These are phyloP conservation scores for Salicornia ramosissima DNA, from an alignment of 148 eudicot species.

Conservation along the genomic window DNA sequence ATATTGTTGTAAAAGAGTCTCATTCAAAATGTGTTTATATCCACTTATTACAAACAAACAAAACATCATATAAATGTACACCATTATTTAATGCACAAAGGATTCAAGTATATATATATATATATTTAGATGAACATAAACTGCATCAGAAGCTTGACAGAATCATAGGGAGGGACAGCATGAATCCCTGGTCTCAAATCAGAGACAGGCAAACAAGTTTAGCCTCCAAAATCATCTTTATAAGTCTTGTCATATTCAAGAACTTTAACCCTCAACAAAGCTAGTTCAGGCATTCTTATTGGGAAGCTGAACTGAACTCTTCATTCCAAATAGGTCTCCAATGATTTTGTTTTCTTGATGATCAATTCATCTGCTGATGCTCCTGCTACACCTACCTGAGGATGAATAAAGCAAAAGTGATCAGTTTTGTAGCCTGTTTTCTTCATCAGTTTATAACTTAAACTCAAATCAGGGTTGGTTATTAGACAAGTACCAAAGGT, in stretches of 20 bases:
- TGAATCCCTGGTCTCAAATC: slow-evolving; percentile 64
- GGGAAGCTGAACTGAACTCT: slow-evolving; percentile 65
- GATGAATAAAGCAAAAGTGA: no score
- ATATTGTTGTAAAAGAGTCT: no score
- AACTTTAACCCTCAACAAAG: slow-evolving; percentile 70
- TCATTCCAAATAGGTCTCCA: slow-evolving; percentile 83
- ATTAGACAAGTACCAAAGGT: no score
- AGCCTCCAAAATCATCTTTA: slow-evolving; percentile 80
- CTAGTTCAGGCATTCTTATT: slow-evolving; percentile 66
- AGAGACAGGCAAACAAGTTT: slow-evolving; percentile 66
- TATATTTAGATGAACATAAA: slow-evolving; percentile 49
- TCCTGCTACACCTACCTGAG: slow-evolving; percentile 85
- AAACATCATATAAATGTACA: no score
- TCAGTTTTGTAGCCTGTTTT: no score
- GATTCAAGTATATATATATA: background rate
- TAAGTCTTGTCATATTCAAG: slow-evolving; percentile 62
- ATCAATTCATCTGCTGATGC: slow-evolving; percentile 55
- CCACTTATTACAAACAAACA: no score
- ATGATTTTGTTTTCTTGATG: slow-evolving; percentile 66
- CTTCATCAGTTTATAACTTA: no score
- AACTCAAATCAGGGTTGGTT: no score
- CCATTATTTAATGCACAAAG: background rate
- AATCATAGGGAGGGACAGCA: slow-evolving; percentile 54
- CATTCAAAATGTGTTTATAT: no score
- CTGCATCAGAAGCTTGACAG: slow-evolving; percentile 69